Evolutionary conservation across 345 rosid genomes (phyloP).

Genomic region (Streptanthus diversifolius): DNA sequence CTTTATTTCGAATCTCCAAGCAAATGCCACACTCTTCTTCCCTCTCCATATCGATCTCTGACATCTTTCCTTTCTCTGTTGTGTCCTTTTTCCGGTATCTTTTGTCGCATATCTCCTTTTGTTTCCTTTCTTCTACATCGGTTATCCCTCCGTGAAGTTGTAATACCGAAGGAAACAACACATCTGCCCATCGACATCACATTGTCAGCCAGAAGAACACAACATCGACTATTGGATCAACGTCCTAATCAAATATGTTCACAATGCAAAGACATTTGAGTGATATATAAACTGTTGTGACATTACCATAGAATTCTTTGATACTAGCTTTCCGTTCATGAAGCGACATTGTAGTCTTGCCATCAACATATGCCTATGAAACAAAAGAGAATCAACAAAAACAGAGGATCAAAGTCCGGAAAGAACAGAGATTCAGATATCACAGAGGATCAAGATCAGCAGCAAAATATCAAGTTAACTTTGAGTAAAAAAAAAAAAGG

Average conservation of each 20-base stretch:
- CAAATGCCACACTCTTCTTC: conserved; percentile 97
- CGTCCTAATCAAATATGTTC: background rate
- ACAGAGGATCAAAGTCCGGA: background rate
- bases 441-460: background rate
- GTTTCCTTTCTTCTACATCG: conserved; percentile 75
- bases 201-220: background rate
- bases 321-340: conserved; percentile 84
- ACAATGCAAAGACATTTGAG: background rate
- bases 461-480: background rate
- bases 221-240: background rate
- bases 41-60: conserved; percentile 72
- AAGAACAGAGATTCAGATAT: too few relatives aligned
- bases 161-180: conserved; percentile 79
- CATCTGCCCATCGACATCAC: conserved; percentile 45
- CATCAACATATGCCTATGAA: conserved; percentile 79
- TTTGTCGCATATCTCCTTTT: conserved; percentile 55
- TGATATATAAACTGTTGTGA: background rate
- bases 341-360: conserved; percentile 79
- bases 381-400: background rate
- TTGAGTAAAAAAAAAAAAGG: background rate
- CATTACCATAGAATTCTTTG: conserved; percentile 84
- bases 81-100: conserved; percentile 50
- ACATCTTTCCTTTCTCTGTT: conserved; percentile 59
- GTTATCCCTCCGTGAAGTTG: conserved; percentile 79
- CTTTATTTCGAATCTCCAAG: conserved; percentile 65